Evolutionary conservation across 2,329 filamentous ascomycete genomes (phyloP), one percentile per base, ranked within the genome.

Genomic region (Lasiodiplodia sp.): DNA sequence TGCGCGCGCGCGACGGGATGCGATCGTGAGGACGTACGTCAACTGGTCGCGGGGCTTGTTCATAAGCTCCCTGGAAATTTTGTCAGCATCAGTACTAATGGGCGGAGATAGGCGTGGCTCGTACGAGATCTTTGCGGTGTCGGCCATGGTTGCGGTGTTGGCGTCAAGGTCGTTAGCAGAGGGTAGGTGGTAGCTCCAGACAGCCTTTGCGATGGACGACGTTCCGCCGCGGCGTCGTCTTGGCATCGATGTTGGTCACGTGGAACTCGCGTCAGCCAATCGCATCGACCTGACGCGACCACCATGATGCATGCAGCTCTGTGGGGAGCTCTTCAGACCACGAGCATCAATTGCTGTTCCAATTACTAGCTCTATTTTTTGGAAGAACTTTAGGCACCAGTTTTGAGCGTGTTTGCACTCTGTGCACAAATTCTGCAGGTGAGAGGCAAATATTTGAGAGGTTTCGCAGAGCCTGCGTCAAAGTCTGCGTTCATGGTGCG

Each of bases 31-130:
- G 69, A 87, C 91, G 75, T 89, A 96, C 93, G 94, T 97, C 82
- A 97, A 91, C 80, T 97, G 94, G 77, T 87, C 89, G 82, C 93
- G 92, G 73, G 93, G 90, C 87, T 97, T 97, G 80, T 88, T 90
- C 73, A 96, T 89, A 77, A 97, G 89, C 82, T 97, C 94, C 83
- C 93, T 96, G 79, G 70, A 55, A 66, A n/a, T 31, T 63, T 47
- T 71, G 72, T 79, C 72, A 80, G 78, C 69, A 40, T 18, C 12
- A 31, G 21, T 8, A 11, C 11, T 34, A 34, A 5, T 28, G 16
- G 51, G 28, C 3, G 10, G 28, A 51, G 14, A 8, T 37, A 52
- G 28, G 28, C 34, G 31, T 16, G 2, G 4, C 37, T 72, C 80
- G 69, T 74, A 83, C 81, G 82, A 80, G 51, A 83, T 78, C 76